A percentile compares a stretch with the other conserved stretches of the same genome.
Evolutionary conservation across 2,329 filamentous ascomycete genomes (phyloP).

Genomic region (Aureobasidium lini): DNA sequence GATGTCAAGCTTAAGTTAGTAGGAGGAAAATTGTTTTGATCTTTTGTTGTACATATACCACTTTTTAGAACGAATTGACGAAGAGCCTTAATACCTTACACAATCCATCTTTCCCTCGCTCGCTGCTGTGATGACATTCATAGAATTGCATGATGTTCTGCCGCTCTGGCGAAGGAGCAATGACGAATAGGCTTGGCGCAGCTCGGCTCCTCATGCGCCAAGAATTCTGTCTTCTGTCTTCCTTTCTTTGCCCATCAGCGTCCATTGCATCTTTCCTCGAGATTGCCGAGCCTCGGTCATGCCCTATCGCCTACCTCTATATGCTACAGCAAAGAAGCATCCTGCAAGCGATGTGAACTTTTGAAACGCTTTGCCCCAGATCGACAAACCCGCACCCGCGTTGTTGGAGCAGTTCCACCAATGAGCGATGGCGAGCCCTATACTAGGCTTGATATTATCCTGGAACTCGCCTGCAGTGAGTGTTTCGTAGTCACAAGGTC

Average conservation of each 20-base stretch:
- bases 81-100: background rate
- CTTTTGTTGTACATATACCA: conserved; percentile 8
- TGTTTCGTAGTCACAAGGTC: background rate
- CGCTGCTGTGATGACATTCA: too few relatives aligned
- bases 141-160: too few relatives aligned
- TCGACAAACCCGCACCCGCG: background rate
- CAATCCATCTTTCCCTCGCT: too few relatives aligned
- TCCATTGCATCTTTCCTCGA: too few relatives aligned
- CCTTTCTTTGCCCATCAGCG: too few relatives aligned
- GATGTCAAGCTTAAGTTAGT: background rate
- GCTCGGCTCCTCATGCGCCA: too few relatives aligned
- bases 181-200: too few relatives aligned
- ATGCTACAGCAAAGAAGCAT: too few relatives aligned
- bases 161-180: too few relatives aligned
- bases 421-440: background rate
- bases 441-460: background rate
- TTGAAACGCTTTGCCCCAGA: conserved; percentile 5
- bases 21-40: background rate
- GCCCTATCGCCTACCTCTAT: too few relatives aligned
- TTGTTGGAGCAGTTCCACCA: background rate
- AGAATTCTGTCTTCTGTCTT: too few relatives aligned
- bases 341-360: background rate
- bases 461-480: background rate
- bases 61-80: conserved; percentile 6
- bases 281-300: too few relatives aligned